Evolutionary conservation across 73 alveolate species (phyloP).

Genomic region (Durusdinium trenchii): DNA sequence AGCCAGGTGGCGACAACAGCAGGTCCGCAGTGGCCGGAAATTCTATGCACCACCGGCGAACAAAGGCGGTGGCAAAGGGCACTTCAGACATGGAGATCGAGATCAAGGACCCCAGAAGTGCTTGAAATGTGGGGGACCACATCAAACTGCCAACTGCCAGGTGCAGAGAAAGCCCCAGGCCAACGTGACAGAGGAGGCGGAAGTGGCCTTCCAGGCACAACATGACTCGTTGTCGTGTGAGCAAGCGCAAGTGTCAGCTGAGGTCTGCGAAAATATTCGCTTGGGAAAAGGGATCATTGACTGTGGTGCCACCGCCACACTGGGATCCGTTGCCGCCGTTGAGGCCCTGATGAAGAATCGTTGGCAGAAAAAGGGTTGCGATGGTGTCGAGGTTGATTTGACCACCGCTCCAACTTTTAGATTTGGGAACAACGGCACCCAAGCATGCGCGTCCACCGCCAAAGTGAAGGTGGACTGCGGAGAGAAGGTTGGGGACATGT

Average conservation of each 20-base stretch:
- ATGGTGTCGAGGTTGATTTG: background rate
- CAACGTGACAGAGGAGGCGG: background rate
- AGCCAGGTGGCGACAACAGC: constrained; percentile 1
- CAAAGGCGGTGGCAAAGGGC: background rate
- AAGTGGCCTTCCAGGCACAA: background rate
- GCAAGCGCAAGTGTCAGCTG: no score
- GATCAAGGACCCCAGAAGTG: background rate
- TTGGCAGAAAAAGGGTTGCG: background rate
- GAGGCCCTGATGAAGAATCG: background rate
- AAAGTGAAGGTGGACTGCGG: background rate
- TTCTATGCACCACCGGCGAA: background rate
- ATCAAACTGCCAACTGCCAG: background rate
- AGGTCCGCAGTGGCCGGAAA: background rate
- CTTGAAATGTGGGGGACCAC: constrained; percentile 37
- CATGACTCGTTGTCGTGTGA: no score
- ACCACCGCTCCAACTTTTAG: background rate
- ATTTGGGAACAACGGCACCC: constrained; percentile 19
- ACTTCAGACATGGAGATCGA: background rate
- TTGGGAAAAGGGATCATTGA: background rate
- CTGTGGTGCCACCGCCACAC: constrained; percentile 28
- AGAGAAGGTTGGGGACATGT: background rate
- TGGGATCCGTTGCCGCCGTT: background rate
- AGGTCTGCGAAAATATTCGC: background rate
- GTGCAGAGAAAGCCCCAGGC: background rate
- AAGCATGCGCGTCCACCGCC: background rate